Base-by-base conservation (phyloP, 768 basidiomycete genomes). In the Podaxis sp. region DNA sequence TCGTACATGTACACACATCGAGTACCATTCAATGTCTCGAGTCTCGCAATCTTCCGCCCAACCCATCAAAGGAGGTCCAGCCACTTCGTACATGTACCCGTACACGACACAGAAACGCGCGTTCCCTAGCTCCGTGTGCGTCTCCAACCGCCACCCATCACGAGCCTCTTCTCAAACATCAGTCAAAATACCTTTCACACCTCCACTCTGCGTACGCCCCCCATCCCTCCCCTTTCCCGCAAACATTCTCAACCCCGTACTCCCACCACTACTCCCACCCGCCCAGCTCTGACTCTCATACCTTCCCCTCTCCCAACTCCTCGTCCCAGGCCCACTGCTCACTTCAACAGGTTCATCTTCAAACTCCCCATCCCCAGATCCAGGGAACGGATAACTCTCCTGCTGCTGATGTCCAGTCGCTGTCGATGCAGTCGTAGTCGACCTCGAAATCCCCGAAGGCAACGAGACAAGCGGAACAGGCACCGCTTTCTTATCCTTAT, bases 201-300 rank as follows among this genome's bases (percentile, higher is more conserved):
- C 92, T 1, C 91, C 91, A 69, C 91, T 93, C 77, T 92, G 89
- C 65, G 92, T 93, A 67, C 91, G 79, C 42, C 92, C 92, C 2
- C 92, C 91, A 73, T 93, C 89, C 62, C 90, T 80, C 53, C 87
- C 92, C 46, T 88, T 83, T 28, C 87, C 83, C 2, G 82, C 87
- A 69, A 90, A 87, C 89, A 92, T 90, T 75, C 88, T 67, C 72
- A 57, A 51, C 62, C 63, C 62, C 42, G 40, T 56, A 57, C 52
- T 65, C 52, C 63, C 65, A 44, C 36, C 46, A 40, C n/a, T 17
- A 52, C 59, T 33, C 39, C n/a, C 26, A 5, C 59, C 59, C 39
- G 39, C 53, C 53, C 52, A 54, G 56, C 61, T 62, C 61, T 55
- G 52, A 55, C 61, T 62, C 24, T 62, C 61, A 39, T 62, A 62